A percentile compares a stretch with the other conserved stretches of the same genome.
These are phyloP conservation scores for Aschersonia sp. DNA, from an alignment of 2,329 filamentous ascomycete genomes.

Conservation along the genomic window DNA sequence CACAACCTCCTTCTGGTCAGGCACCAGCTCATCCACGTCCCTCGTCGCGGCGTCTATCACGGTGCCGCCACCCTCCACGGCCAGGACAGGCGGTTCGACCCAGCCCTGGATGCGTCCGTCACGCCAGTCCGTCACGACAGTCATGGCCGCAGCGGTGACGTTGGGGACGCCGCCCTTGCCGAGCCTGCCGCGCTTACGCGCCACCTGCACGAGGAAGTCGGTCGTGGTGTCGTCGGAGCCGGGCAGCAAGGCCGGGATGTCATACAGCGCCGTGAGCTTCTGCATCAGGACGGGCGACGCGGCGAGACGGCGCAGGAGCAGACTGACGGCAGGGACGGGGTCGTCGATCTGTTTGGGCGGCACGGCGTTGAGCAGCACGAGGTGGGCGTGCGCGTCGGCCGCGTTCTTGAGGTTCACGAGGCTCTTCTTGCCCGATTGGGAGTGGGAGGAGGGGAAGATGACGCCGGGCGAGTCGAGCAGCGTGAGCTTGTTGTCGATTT, in stretches of 20 bases:
- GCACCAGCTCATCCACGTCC: conserved; percentile 29
- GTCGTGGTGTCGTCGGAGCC: conserved; percentile 52
- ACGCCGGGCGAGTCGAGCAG: conserved; percentile 90
- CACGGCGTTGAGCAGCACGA: conserved; percentile 80
- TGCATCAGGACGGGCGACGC: conserved; percentile 57
- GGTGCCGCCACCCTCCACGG: conserved; percentile 28
- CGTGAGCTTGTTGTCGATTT: conserved; percentile 88
- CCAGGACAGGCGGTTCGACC: conserved; percentile 60
- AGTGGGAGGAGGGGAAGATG: conserved; percentile 57
- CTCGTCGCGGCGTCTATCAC: conserved; percentile 16
- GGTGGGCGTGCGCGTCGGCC: conserved; percentile 64
- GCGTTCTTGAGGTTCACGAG: conserved; percentile 42
- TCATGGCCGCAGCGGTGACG: conserved; percentile 72
- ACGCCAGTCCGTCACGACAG: conserved; percentile 91
- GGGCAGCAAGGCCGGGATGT: conserved; percentile 63
- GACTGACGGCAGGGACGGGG: conserved; percentile 70
- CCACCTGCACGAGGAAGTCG: conserved; percentile 90
- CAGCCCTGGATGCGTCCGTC: conserved; percentile 91
- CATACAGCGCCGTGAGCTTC: conserved; percentile 73
- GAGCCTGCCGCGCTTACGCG: conserved; percentile 78
- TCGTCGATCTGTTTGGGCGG: conserved; percentile 92
- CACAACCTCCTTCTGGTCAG: conserved; percentile 75
- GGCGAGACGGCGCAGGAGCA: conserved; percentile 72
- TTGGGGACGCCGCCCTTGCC: conserved; percentile 87
- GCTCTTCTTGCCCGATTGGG: conserved; percentile 15